Base-by-base conservation (phyloP, 148 eudicot genomes). In the Camellia sinensis region DNA sequence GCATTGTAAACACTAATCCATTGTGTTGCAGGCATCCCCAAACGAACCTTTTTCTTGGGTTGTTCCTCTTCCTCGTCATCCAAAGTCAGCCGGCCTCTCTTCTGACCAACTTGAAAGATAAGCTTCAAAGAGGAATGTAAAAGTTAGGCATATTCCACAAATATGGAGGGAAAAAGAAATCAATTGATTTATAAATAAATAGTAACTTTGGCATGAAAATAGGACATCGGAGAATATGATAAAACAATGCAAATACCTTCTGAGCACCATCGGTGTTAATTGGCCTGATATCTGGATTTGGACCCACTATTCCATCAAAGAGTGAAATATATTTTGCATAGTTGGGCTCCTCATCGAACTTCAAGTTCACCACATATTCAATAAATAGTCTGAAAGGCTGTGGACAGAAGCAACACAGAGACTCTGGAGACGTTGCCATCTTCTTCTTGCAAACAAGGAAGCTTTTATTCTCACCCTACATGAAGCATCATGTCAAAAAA, bases 401-500 rank as follows among this genome's bases (percentile, higher is more conserved):
- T 17, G 94, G 97, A 76, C 94, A 91, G 68, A 85, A 83, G 81
- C 82, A 81, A 81, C 93, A 91, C 53, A 93, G 87, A 41, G 82
- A 43, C 64, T 90, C 97, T 41, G 97, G 91, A 61, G 97, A 87
- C 21, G 95, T 93, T 75, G 90, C 86, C 97, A 93, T 93, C 88
- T 91, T 93, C 88, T 87, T 93, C 87, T 93, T 93, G 84, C 92
- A 90, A n/a, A 93, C 97, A 75, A 91, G 93, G 75, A 93, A 91
- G 5, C 92, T 87, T 87, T 93, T 93, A 78, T 91, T 89, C 56
- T 93, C 97, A 41, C 97, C 97, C 97, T 91, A 67, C 45, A 72
- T 12, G 64, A 48, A 86, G 52, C 71, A 85, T 61, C 45, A 53
- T 9, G 37, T 84, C 62, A 84, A 18, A 22, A 18, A 22, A 60